These are phyloP conservation scores for Astrothelium macrocarpum DNA, from an alignment of 495 filamentous ascomycete genomes.

Conservation along the genomic window DNA sequence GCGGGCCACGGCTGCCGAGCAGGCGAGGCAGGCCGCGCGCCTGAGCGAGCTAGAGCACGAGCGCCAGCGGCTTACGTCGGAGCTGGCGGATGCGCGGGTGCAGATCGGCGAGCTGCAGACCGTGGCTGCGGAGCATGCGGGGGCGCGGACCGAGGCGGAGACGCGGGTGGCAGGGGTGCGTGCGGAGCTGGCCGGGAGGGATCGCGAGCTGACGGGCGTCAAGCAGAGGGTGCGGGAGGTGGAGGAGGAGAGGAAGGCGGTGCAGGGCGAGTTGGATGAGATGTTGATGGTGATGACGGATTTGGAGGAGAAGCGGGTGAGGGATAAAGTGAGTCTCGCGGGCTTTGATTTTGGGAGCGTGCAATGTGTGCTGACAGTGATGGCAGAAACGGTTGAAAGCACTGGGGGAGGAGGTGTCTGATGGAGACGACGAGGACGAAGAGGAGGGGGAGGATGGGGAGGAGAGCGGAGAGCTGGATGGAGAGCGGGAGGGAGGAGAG, in stretches of 20 bases:
- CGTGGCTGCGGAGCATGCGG: constrained; percentile 18
- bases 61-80: neutral
- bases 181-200: constrained; percentile 7
- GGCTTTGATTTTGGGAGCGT: neutral
- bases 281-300: constrained; percentile 34
- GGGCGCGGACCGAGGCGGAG: constrained; percentile 18
- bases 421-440: constrained; percentile 32
- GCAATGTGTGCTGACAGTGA: constrained; percentile 8
- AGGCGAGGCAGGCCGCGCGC: constrained; percentile 13
- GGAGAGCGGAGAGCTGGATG: constrained; percentile 16
- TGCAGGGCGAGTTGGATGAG: constrained; percentile 31
- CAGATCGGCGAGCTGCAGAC: constrained; percentile 1
- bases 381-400: constrained; percentile 32
- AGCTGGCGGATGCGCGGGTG: neutral
- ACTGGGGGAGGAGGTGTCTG: constrained; percentile 31
- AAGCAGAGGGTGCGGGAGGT: constrained; percentile 23
- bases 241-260: constrained; percentile 25
- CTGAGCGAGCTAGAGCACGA: neutral
- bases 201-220: neutral
- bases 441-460: constrained; percentile 21
- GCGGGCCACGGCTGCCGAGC: constrained; percentile 12
- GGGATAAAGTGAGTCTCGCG: constrained; percentile 26
- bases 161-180: neutral
- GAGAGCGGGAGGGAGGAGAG: constrained; percentile 19
- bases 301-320: constrained; percentile 33